Percentiles rank a stretch among this genome's conserved stretches.
Evolutionary conservation across 2,329 filamentous ascomycete species (phyloP).

Genomic region (Plectosphaerella cucumerina): DNA sequence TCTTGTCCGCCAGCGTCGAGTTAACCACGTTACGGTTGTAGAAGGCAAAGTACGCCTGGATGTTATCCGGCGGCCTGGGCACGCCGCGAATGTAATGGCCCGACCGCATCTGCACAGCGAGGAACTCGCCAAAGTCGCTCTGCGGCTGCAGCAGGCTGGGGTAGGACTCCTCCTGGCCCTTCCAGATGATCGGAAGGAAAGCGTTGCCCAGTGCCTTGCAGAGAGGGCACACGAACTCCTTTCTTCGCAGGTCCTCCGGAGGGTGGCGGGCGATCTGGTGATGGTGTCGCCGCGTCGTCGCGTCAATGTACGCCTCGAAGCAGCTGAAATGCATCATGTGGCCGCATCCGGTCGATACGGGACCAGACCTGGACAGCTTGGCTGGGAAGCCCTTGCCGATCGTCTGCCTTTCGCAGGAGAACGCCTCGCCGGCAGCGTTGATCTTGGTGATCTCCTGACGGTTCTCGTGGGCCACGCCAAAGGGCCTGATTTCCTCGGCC

Average conservation of each 20-base stretch:
- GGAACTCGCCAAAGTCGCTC: constrained; percentile 62
- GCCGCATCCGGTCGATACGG: constrained; percentile 86
- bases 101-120: constrained; percentile 53
- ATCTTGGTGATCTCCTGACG: constrained; percentile 72
- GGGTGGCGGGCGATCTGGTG: constrained; percentile 95
- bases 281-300: constrained; percentile 76
- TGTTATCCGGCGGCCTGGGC: constrained; percentile 24
- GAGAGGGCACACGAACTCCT: constrained; percentile 93
- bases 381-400: constrained; percentile 87
- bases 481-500: constrained; percentile 78
- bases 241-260: constrained; percentile 71
- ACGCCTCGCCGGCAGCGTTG: constrained; percentile 65
- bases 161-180: constrained; percentile 80
- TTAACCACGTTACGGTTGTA: constrained; percentile 35
- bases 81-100: constrained; percentile 35
- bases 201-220: constrained; percentile 96
- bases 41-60: constrained; percentile 28
- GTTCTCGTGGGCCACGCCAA: constrained; percentile 88
- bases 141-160: constrained; percentile 64
- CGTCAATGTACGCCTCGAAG: constrained; percentile 86
- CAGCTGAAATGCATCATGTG: constrained; percentile 98
- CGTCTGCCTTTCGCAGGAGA: constrained; percentile 71
- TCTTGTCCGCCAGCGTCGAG: constrained; percentile 33
- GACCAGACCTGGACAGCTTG: constrained; percentile 62
- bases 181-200: constrained; percentile 94